Percentiles rank a stretch among this genome's conserved stretches.
These are phyloP conservation scores for Metarhizium anisopliae DNA, from an alignment of 2,329 filamentous ascomycete genomes.

Conservation along the genomic window DNA sequence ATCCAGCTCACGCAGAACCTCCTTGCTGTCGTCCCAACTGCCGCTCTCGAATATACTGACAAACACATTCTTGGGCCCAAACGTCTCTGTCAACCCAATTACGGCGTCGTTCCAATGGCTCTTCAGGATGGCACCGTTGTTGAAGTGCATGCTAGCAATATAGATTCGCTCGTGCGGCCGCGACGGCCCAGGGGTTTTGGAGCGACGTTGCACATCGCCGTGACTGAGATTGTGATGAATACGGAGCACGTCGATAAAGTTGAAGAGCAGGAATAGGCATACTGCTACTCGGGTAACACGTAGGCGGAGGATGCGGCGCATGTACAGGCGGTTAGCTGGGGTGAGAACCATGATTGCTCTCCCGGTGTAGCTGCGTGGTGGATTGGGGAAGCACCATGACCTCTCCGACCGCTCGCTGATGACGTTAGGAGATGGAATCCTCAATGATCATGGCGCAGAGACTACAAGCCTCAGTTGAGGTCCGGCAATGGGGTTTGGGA, in stretches of 20 bases:
- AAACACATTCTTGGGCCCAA: slow-evolving; percentile 58
- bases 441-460: neutral
- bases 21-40: slow-evolving; percentile 60
- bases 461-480: neutral
- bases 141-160: slow-evolving; percentile 63
- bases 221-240: slow-evolving; percentile 24
- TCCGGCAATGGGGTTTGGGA: neutral
- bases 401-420: neutral
- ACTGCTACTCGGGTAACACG: slow-evolving; percentile 25
- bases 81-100: slow-evolving; percentile 41
- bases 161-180: slow-evolving; percentile 41
- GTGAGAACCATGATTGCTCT: slow-evolving; percentile 17
- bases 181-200: slow-evolving; percentile 8
- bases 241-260: slow-evolving; percentile 29
- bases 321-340: slow-evolving; percentile 21
- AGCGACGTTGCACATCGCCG: slow-evolving; percentile 15
- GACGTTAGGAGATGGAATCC: neutral
- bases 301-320: slow-evolving; percentile 29
- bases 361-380: neutral
- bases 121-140: slow-evolving; percentile 50
- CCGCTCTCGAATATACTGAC: slow-evolving; percentile 61
- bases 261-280: slow-evolving; percentile 25
- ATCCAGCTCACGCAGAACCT: slow-evolving; percentile 48
- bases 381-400: slow-evolving; percentile 1
- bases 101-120: slow-evolving; percentile 55